Conservation (phyloP, 805 yeast species). For the Groenewaldozyma tartarivorans region DNA sequence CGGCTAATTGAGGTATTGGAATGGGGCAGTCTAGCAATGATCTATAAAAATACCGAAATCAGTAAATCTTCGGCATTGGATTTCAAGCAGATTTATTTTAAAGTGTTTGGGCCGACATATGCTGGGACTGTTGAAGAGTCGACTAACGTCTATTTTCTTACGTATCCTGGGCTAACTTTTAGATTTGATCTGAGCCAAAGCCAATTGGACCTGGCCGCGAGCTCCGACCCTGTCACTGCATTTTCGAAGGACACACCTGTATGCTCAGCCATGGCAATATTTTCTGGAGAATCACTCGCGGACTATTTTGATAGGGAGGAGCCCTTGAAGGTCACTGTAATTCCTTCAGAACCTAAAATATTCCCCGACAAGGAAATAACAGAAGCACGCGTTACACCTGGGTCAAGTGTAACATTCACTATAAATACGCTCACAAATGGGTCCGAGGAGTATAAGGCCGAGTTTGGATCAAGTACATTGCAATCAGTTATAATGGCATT, state of each 20-base stretch:
- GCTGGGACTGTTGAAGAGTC: constrained; percentile 36
- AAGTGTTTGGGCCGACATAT: constrained; percentile 53
- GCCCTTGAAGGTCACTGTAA: neutral
- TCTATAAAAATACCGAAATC: constrained; percentile 18
- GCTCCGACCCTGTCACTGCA: constrained; percentile 23
- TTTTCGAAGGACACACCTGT: constrained; percentile 12
- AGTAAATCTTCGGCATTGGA: constrained; percentile 11
- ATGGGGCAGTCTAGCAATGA: constrained; percentile 12
- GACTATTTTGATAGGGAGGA: constrained; percentile 2
- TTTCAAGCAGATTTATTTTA: constrained; percentile 42
- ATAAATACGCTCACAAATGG: neutral
- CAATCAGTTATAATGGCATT: constrained; percentile 38
- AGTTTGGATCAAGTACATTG: constrained; percentile 37
- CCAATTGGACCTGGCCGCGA: constrained; percentile 1
- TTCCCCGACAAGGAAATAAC: neutral
- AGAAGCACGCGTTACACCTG: neutral
- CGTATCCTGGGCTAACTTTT: constrained; percentile 51
- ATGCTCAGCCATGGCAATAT: constrained; percentile 18
- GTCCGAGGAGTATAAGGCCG: constrained; percentile 4
- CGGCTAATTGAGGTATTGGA: constrained; percentile 19
- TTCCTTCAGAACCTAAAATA: too few relatives aligned
- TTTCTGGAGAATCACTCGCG: constrained; percentile 15
- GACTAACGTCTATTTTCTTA: constrained; percentile 32
- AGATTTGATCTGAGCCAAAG: constrained; percentile 28
- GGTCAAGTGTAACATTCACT: neutral